Evolutionary conservation across 768 basidiomycete species (phyloP).

Genomic region (Astraeus odoratus): DNA sequence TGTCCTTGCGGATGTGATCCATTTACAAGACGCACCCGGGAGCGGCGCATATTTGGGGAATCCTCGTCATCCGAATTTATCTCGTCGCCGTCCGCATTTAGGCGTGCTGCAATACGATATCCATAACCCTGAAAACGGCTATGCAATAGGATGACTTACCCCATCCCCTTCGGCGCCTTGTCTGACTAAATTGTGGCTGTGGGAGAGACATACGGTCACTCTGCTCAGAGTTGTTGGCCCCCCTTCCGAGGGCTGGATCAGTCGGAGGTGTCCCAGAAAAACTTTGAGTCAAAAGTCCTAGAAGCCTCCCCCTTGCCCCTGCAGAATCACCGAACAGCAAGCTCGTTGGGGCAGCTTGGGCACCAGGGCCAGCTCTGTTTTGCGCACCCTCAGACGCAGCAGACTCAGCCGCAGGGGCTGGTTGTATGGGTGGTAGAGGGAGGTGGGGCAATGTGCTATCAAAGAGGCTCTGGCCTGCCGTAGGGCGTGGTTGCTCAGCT

Average conservation of each 20-base stretch:
- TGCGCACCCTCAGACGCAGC: not conserved
- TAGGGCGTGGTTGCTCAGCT: not conserved
- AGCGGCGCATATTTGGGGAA: conserved; percentile 46
- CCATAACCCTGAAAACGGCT: conserved; percentile 4
- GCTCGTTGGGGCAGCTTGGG: not conserved
- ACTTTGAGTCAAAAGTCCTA: conserved; percentile 18
- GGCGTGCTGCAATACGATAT: conserved; percentile 21
- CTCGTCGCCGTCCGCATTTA: conserved; percentile 54
- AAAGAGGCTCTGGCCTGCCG: not conserved
- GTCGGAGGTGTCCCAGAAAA: conserved; percentile 12
- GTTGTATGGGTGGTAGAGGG: not conserved
- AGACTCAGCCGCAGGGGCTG: not conserved
- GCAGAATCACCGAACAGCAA: conserved; percentile 15
- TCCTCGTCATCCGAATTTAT: conserved; percentile 57
- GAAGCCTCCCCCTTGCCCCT: conserved; percentile 19
- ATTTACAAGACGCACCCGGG: conserved; percentile 32
- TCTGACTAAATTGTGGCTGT: conserved; percentile 10
- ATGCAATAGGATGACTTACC: conserved; percentile 15
- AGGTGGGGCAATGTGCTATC: not conserved
- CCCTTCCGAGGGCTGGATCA: conserved; percentile 4
- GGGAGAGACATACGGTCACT: conserved; percentile 6
- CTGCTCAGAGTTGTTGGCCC: conserved; percentile 6
- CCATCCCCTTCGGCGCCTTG: conserved; percentile 29
- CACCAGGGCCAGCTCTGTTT: not conserved
- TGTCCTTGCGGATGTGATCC: conserved; percentile 17